A percentile compares a stretch with the other conserved stretches of the same genome.
These are phyloP conservation scores for Puccinia sorghi DNA, from an alignment of 1,284 basidiomycete genomes.

Conservation along the genomic window DNA sequence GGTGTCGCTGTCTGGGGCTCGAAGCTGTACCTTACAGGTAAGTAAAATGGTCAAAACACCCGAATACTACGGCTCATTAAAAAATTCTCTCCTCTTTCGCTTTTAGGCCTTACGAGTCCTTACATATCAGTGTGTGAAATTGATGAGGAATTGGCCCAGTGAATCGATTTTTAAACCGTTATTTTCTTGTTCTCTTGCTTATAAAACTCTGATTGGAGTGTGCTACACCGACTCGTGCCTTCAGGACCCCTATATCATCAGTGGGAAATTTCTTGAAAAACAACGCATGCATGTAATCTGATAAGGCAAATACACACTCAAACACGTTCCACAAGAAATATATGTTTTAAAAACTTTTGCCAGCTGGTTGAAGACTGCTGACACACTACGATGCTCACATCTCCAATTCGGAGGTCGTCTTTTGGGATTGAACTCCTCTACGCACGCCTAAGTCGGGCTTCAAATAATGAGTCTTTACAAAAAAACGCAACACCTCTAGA, in stretches of 20 bases:
- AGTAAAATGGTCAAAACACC: neutral
- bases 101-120: slow-evolving; percentile 16
- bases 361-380: neutral
- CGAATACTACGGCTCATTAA: neutral
- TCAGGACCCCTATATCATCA: neutral
- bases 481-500: too few species aligned
- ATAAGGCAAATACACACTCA: neutral
- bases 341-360: neutral
- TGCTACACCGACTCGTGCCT: neutral
- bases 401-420: too few species aligned
- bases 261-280: neutral
- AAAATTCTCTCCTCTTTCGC: neutral
- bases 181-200: neutral
- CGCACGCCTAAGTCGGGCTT: too few species aligned
- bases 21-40: slow-evolving; percentile 31
- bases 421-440: too few species aligned
- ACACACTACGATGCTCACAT: too few species aligned
- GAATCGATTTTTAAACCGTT: neutral
- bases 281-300: neutral
- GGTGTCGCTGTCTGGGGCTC: slow-evolving; percentile 30
- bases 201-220: neutral
- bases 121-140: slow-evolving; percentile 37
- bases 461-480: too few species aligned
- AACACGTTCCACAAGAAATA: neutral
- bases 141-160: slow-evolving; percentile 17